Evolutionary conservation across 495 filamentous ascomycete genomes (phyloP), one percentile per base, ranked within the genome.

Genomic region (Talaromyces ruber): DNA sequence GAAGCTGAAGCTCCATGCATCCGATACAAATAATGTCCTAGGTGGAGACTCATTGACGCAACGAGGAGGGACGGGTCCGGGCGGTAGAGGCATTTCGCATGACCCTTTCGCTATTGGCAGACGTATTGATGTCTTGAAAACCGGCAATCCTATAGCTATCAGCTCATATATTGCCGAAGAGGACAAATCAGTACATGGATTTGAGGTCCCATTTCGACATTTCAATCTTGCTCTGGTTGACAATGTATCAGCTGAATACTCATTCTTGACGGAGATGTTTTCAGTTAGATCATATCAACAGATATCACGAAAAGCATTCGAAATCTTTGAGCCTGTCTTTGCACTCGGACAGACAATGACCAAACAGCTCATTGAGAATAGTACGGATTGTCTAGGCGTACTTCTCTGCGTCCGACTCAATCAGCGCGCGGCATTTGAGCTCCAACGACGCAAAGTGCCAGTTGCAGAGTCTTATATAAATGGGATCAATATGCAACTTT

Each of bases 191-290:
- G 85, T 86, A 6, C 92, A 97, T 69, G 91, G 94, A 63, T 86
- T 96, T 28, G 94, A 98, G 74, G 78, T 85, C 1, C 89, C 90
- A 14, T 98, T 98, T 74, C 86, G 89, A 28, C 90, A 94, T 68
- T 98, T 96, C 80, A 97, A 97, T 68, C 84, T 94, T 30, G 94
- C 94, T 2, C 79, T 98, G 22, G 80, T 97, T 62, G 94, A 98
- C 76, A 98, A 98, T 68, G 86, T 90, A 1, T 90, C 90, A n/a
- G 86, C 92, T 22, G 94, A 98, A 72, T 98, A 98, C 73, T 88
- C 90, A 8, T 98, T 98, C 68, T 82, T 98, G 54, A 89, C 91
- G 1, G 79, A 88, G 26, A 97, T 97, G 77, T 97, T 98, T 81
- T 82, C 86, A 11, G 78, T 90, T 64, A 71, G 81, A 64, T 74